Evolutionary conservation across 2,329 filamentous ascomycete species (phyloP), one percentile per base, ranked within the genome.

Genomic region (Penicillium sumatraense): DNA sequence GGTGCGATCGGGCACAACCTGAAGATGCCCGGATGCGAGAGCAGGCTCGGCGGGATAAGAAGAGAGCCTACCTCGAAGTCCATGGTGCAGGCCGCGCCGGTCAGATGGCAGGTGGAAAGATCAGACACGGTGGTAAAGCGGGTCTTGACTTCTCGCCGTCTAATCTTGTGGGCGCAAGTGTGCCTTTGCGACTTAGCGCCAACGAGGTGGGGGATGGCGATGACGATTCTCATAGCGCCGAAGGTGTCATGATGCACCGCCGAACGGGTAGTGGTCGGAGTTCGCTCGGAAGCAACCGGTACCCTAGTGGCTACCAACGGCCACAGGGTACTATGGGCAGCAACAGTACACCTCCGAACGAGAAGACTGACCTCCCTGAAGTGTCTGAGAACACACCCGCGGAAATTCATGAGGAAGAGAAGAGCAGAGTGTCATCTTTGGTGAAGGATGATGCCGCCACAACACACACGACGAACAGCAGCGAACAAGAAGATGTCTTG

Each of bases 1-100:
- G 95, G 95, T 97, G 93, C 78, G 95, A 98, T 71, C 89, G 93
- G 51, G 85, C 93, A 9, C 95, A 99, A 73, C 87, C 90, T 59
- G 92, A 98, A 75, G 95, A 99, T 72, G 91, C 93, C 0, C 85
- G 91, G 48, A 79, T 95, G 54, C 79, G 89, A 3, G 92, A 91
- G 24, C 89, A 93, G 68, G 92, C 96, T 73, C 86, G 90, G 54
- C 89, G 90, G 33, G 95, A 93, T 55, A 96, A 95, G 80, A 87
- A 90, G 78, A 84, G 92, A 46, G 95, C 95, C 11, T 88, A 88
- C 53, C 86, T 89, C 66, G 92, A 97, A 76, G 88, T 98, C 7
- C 86, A 88, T 46, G 90, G 86, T 56, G 67, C 71, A 47, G 63
- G 70, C 23, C 21, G 40, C 49, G 74, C 78, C 33, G 81, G 78